Evolutionary conservation across 148 eudicot genomes (phyloP).

Genomic region (Drosera capensis): DNA sequence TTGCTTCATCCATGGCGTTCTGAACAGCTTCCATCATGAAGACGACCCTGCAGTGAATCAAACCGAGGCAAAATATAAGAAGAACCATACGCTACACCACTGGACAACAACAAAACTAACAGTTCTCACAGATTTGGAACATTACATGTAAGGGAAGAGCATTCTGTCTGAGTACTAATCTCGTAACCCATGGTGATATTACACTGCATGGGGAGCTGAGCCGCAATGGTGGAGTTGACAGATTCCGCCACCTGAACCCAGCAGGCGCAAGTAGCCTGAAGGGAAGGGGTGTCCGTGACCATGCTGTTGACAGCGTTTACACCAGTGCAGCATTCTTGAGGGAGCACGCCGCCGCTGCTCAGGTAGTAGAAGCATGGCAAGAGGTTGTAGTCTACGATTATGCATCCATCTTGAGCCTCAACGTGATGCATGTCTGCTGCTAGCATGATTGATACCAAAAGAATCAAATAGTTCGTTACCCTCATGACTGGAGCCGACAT

Average conservation of each 20-base stretch:
- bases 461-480: too few relatives aligned
- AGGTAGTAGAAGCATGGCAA: neutral
- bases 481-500: too few relatives aligned
- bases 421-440: neutral
- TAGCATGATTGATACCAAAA: too few relatives aligned
- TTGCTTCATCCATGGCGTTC: too few relatives aligned
- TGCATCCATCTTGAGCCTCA: neutral
- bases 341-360: neutral
- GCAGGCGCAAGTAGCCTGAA: neutral
- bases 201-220: neutral
- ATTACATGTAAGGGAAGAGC: neutral
- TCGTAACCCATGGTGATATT: neutral
- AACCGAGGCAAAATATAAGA: too few relatives aligned
- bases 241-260: neutral
- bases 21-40: too few relatives aligned
- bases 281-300: neutral
- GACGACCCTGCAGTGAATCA: too few relatives aligned
- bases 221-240: neutral
- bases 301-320: neutral
- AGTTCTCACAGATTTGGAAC: too few relatives aligned
- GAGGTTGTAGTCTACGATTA: neutral
- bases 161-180: neutral
- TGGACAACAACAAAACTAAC: too few relatives aligned
- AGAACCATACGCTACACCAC: too few relatives aligned
- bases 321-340: neutral